Evolutionary conservation across 495 filamentous ascomycete genomes (phyloP), one percentile per base, ranked within the genome.

Genomic region (Penicillium manginii): DNA sequence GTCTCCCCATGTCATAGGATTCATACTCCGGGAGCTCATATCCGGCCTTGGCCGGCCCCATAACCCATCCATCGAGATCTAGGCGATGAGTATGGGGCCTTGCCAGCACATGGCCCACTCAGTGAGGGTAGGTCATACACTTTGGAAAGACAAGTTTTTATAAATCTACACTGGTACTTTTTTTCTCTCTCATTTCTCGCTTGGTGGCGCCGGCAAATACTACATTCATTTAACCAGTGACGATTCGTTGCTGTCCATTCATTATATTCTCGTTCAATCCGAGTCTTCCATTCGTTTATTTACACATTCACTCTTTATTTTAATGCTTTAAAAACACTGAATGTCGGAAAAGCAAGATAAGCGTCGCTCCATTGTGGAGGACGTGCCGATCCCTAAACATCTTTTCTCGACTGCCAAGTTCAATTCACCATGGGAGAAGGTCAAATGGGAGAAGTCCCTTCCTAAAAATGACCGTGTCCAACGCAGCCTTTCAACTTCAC

Each of bases 331-430:
- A 47, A 58, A 32, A 26, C 6, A 40, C 45, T 57, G 45, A 52
- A 64, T 64, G 61, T 31, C 52, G 18, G 58, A 57, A 6, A 42
- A 57, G 23, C 47, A 33, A 22, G 53, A 53, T 33, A 37, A 43
- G 11, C 42, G 52, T 50, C 54, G 23, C 22, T 63, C 57, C 32
- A 58, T 63, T 42, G 61, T 67, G 55, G 64, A 67, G 54, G 64
- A 67, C 39, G 61, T 67, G 11, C 48, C 53, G 29, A 55, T 67
- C 23, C 64, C 64, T 11, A 67, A 56, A 19, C 55, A 54, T 21
- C 62, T 67, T 17, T 56, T 67, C 14, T 26, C 64, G 9, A 63
- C 64, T n/a, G 64, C 64, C 22, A 67, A 59, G 40, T 67, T 67
- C 61, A 50, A 57, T 51, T 64, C 64, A 14, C 64, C 64, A 35